These are phyloP conservation scores for Dothideomycetidae sp. DNA, from an alignment of 2,329 filamentous ascomycete genomes.

Conservation along the genomic window DNA sequence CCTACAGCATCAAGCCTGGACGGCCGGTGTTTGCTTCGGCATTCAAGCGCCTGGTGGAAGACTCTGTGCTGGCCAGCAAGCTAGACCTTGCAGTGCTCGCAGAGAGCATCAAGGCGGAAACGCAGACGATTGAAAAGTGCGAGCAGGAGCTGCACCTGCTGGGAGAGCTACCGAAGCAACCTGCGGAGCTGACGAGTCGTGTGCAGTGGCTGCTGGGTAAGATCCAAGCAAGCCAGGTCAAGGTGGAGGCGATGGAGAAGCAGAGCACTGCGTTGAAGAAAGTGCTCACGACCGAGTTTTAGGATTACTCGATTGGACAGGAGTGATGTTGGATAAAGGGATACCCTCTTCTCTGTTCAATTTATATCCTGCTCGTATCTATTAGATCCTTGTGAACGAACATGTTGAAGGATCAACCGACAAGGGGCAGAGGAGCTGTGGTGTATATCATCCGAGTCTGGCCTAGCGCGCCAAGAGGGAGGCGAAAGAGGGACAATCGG, in stretches of 20 bases:
- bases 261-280: conserved; percentile 61
- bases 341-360: no score
- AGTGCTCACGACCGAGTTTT: conserved; percentile 44
- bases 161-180: conserved; percentile 56
- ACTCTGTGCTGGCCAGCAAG: conserved; percentile 57
- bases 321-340: no score
- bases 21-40: conserved; percentile 78
- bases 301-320: conserved; percentile 10
- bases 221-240: conserved; percentile 56
- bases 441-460: no score
- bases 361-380: no score
- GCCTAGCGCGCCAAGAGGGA: no score
- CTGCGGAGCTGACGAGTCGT: conserved; percentile 50
- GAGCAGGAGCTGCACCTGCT: conserved; percentile 64
- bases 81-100: conserved; percentile 53
- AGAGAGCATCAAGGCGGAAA: conserved; percentile 58
- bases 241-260: conserved; percentile 58
- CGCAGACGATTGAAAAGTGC: conserved; percentile 58
- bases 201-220: conserved; percentile 62
- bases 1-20: conserved; percentile 61
- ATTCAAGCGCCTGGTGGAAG: conserved; percentile 56
- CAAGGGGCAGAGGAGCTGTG: no score
- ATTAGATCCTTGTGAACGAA: no score
- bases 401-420: no score
- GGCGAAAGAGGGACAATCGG: no score